Percentiles rank a stretch among this genome's conserved stretches.
phyloP scores from a whole-genome alignment of 2,329 filamentous ascomycete genomes.

The Exophiala calicioides region DNA sequence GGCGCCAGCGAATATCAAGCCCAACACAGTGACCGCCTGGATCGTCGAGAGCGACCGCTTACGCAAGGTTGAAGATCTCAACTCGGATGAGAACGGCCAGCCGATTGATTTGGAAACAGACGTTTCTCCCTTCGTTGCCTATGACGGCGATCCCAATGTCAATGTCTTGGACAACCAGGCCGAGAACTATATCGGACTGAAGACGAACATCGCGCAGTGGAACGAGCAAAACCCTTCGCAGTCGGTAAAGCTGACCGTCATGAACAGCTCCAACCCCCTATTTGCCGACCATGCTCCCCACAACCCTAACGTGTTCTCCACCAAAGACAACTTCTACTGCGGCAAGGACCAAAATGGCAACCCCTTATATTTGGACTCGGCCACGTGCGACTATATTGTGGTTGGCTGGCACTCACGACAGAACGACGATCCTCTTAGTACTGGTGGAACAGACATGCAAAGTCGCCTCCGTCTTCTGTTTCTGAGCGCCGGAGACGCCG shows the following conservation, averaged over 20 bases:
- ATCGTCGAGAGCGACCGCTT: constrained; percentile 42
- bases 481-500: neutral
- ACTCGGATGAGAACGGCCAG: too few relatives aligned
- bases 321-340: constrained; percentile 45
- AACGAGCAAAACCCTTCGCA: constrained; percentile 6
- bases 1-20: constrained; percentile 20
- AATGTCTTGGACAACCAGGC: constrained; percentile 40
- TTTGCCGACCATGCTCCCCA: constrained; percentile 48
- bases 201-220: constrained; percentile 29
- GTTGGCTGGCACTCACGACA: constrained; percentile 42
- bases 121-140: constrained; percentile 42
- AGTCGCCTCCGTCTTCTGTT: neutral
- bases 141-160: constrained; percentile 10
- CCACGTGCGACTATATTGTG: constrained; percentile 42
- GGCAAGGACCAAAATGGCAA: constrained; percentile 10
- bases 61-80: constrained; percentile 38
- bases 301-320: constrained; percentile 45
- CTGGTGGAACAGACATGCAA: too few relatives aligned
- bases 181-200: constrained; percentile 46
- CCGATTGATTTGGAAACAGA: constrained; percentile 44
- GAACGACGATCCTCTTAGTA: neutral
- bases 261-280: constrained; percentile 38
- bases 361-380: constrained; percentile 31
- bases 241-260: constrained; percentile 21
- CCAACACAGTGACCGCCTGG: constrained; percentile 24